Evolutionary conservation across 2,329 filamentous ascomycete genomes (phyloP).

Genomic region (Triangularia verruculosa): DNA sequence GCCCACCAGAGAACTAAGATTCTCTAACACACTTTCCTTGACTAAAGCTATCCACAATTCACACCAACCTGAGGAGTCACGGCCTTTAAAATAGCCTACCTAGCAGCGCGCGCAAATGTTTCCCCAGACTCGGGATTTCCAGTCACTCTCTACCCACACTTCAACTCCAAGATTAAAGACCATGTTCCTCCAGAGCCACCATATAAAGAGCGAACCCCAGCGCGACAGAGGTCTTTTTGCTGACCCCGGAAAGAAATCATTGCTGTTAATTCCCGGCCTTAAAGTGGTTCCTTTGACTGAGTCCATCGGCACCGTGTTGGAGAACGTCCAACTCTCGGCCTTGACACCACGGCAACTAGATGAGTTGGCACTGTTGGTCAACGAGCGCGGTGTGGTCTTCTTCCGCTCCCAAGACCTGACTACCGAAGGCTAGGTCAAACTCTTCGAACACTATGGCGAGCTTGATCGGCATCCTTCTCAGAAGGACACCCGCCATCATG

Average conservation of each 20-base stretch:
- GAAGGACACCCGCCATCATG: constrained; percentile 42
- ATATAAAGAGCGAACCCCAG: constrained; percentile 32
- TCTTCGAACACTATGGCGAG: constrained; percentile 48
- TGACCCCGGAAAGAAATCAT: constrained; percentile 43
- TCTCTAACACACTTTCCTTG: background rate
- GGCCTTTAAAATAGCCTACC: constrained; percentile 33
- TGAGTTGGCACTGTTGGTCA: constrained; percentile 47
- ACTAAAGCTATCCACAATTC: background rate
- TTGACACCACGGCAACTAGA: constrained; percentile 45
- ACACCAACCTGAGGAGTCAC: constrained; percentile 11
- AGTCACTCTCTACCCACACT: constrained; percentile 44
- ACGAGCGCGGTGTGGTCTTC: constrained; percentile 47
- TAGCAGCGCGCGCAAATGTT: constrained; percentile 46
- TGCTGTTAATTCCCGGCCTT: constrained; percentile 37
- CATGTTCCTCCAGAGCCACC: constrained; percentile 40
- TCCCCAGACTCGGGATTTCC: constrained; percentile 49
- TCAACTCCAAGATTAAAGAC: constrained; percentile 44
- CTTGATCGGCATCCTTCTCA: constrained; percentile 48
- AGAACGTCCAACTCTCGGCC: constrained; percentile 45
- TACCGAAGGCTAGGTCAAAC: constrained; percentile 40
- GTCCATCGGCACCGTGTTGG: constrained; percentile 40
- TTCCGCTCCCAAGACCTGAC: constrained; percentile 48
- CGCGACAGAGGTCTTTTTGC: constrained; percentile 41
- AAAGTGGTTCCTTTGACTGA: constrained; percentile 42
- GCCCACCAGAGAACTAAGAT: background rate